Evolutionary conservation across 2,329 filamentous ascomycete genomes (phyloP), one percentile per base, ranked within the genome.

Genomic region (Fusarium virguliforme): DNA sequence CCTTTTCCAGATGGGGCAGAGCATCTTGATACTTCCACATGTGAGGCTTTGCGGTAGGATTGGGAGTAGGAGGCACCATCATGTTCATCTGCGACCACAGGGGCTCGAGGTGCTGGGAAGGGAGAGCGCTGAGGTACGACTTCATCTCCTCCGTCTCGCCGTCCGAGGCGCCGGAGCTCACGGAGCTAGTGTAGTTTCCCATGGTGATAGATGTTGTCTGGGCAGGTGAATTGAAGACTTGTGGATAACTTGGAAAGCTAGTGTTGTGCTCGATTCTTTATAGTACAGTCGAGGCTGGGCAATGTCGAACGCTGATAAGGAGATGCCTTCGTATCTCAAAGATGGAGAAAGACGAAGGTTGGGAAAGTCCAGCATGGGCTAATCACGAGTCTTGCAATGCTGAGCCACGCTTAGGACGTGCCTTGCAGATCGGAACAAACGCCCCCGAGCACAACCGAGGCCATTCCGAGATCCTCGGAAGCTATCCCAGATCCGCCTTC

Each of bases 51-150:
- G 79, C 75, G 4, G 74, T 79, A 3, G 85, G 86, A 38, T 84
- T 84, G 2, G 85, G 86, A 0, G 76, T 75, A 0, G 83, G 82
- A 3, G 85, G 84, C 13, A 85, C 85, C 68, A 86, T 80, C 28
- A 73, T 74, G 35, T 75, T 77, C 84, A 87, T 87, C 48, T 85
- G 81, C 4, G 79, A 79, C 86, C 85, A 87, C 5, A 88, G 72
- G 0, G 85, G 86, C 65, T 80, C 79, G 4, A 81, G 51, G 61
- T 80, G 67, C 46, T 79, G 72, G 0, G 76, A 63, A 1, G 79
- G 78, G 5, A 81, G 73, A n/a, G 67, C 62, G 9, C 65, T 63
- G 26, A 79, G 70, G 55, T 77, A 80, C 13, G 74, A 67, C 54
- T 74, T 60, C 78, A 79, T 79, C 55, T 73, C 74, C 4, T 70